These are phyloP conservation scores for Geotrichum restrictum DNA, from an alignment of 1,139 yeast genomes.

Conservation along the genomic window DNA sequence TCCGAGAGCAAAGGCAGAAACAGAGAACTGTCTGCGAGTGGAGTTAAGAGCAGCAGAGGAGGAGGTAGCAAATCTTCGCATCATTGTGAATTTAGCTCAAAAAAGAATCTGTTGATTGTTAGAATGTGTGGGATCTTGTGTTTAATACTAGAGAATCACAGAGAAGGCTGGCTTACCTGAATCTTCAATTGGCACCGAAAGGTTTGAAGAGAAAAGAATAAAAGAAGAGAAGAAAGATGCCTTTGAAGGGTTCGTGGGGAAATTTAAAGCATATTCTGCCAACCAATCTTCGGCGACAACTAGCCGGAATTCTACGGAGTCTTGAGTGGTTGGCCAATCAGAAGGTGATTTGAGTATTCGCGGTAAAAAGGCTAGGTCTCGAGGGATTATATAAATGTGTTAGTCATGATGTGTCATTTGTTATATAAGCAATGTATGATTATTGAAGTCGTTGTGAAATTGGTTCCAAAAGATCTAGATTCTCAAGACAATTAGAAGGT, in stretches of 20 bases:
- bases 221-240: background rate
- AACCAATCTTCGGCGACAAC: background rate
- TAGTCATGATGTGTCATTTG: too few species aligned
- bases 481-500: too few species aligned
- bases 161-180: background rate
- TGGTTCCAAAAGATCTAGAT: too few species aligned
- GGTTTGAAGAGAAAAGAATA: background rate
- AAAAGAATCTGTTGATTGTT: background rate
- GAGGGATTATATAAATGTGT: too few species aligned
- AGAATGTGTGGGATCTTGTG: background rate
- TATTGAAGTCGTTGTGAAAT: too few species aligned
- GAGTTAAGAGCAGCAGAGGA: background rate
- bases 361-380: too few species aligned
- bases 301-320: too few species aligned
- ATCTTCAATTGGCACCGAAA: slow-evolving; percentile 7
- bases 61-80: slow-evolving; percentile 12
- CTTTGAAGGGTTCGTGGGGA: slow-evolving; percentile 1
- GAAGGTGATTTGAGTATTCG: background rate
- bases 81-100: slow-evolving; percentile 4
- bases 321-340: background rate
- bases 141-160: background rate
- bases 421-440: too few species aligned
- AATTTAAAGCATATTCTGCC: slow-evolving; percentile 1
- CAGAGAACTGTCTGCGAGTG: slow-evolving; percentile 17
- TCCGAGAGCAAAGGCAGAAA: slow-evolving; percentile 7